Percentiles rank a stretch among this genome's conserved stretches.
Conservation (phyloP, 2,329 filamentous ascomycete species). For the Anthostomella pinea region DNA sequence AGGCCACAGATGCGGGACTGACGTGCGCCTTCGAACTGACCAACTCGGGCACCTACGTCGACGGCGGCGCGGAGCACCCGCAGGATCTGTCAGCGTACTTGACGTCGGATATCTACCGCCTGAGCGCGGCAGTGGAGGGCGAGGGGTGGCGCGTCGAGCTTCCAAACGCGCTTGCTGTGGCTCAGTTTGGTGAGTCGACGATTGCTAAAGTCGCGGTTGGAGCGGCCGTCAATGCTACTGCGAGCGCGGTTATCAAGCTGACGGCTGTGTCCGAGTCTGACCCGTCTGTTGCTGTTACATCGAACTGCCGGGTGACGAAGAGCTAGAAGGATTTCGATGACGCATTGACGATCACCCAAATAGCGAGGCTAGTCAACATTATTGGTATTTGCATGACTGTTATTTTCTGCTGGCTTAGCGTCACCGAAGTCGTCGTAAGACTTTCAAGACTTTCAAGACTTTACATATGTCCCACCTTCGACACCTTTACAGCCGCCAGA, state of each 20-base stretch:
- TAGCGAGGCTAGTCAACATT: too few relatives aligned
- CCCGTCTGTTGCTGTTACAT: conserved; percentile 22
- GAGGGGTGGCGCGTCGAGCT: conserved; percentile 46
- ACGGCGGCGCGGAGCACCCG: conserved; percentile 23
- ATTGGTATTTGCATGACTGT: too few relatives aligned
- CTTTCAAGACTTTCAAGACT: too few relatives aligned
- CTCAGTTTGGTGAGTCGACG: conserved; percentile 38
- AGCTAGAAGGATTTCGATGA: too few relatives aligned
- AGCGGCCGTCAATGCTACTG: conserved; percentile 29
- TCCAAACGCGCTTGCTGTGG: conserved; percentile 39
- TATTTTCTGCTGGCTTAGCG: too few relatives aligned
- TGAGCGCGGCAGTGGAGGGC: conserved; percentile 42
- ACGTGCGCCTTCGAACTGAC: conserved; percentile 46
- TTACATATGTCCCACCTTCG: too few relatives aligned
- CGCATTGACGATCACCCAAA: too few relatives aligned
- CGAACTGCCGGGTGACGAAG: too few relatives aligned
- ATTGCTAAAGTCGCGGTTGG: conserved; percentile 42
- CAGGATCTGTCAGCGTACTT: conserved; percentile 39
- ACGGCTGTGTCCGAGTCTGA: conserved; percentile 47
- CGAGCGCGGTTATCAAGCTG: conserved; percentile 39
- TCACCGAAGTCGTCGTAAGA: too few relatives aligned
- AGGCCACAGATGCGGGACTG: conserved; percentile 33
- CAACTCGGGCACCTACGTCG: conserved; percentile 41
- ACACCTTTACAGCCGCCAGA: too few relatives aligned
- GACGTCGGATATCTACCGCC: conserved; percentile 44